Conservation (phyloP, 805 yeast species). For the Metschnikowia aberdeeniae region DNA sequence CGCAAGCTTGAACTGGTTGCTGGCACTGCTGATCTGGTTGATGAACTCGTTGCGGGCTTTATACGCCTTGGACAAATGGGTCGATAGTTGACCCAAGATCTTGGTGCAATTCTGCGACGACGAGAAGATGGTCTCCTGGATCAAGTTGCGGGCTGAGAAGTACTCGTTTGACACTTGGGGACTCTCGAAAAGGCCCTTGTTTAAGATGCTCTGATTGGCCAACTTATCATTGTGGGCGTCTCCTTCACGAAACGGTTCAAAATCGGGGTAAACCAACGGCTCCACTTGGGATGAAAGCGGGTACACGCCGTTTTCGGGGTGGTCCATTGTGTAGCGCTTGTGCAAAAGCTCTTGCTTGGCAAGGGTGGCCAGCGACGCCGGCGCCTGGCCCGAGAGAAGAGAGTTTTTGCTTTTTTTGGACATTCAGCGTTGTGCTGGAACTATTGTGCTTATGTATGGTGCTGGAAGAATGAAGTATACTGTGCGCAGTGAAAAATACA, state of each 20-base stretch:
- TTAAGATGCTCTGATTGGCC: constrained; percentile 47
- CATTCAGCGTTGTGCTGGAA: constrained; percentile 1
- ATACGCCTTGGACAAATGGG: constrained; percentile 35
- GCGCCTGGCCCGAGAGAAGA: constrained; percentile 13
- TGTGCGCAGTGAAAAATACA: no score
- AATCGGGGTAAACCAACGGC: constrained; percentile 57
- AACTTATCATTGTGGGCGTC: constrained; percentile 41
- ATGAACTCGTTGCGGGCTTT: constrained; percentile 37
- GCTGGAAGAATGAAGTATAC: not conserved
- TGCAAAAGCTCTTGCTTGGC: constrained; percentile 31
- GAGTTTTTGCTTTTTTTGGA: constrained; percentile 15
- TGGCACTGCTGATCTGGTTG: constrained; percentile 32
- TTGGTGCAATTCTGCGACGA: constrained; percentile 33
- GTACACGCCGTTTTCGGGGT: constrained; percentile 31
- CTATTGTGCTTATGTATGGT: not conserved
- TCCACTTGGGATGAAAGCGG: constrained; percentile 28
- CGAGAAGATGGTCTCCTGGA: constrained; percentile 40
- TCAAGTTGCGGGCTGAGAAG: constrained; percentile 62
- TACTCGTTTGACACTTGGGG: constrained; percentile 64
- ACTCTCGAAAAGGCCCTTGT: constrained; percentile 66
- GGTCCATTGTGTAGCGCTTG: constrained; percentile 35
- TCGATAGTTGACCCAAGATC: constrained; percentile 35
- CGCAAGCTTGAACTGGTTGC: constrained; percentile 62
- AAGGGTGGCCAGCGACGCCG: constrained; percentile 17
- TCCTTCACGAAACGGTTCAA: constrained; percentile 53